phyloP scores from a whole-genome alignment of 495 filamentous ascomycete species.

The Recurvomyces mirabilis region DNA sequence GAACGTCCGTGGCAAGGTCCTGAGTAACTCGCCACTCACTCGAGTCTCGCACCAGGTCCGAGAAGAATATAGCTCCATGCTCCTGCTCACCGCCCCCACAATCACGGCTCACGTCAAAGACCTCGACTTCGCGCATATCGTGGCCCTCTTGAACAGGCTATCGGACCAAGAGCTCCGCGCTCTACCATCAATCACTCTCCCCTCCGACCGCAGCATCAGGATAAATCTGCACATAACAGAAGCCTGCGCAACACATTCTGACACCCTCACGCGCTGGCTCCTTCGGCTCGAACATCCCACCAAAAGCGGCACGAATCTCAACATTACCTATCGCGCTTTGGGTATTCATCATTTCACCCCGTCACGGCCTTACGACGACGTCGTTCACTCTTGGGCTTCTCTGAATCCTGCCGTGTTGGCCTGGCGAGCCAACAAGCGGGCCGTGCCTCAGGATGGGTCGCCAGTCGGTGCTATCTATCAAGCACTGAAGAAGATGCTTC shows the following conservation, averaged over 20 bases:
- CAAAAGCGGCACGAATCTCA: slow-evolving; percentile 1
- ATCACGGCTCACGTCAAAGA: neutral
- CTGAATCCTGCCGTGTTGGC: too few relatives aligned
- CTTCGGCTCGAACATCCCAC: neutral
- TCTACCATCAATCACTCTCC: neutral
- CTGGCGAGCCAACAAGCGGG: neutral
- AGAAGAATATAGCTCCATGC: neutral
- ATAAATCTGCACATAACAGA: neutral
- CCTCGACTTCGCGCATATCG: slow-evolving; percentile 7
- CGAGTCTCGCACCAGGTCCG: neutral
- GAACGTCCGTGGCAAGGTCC: neutral
- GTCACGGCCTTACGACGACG: too few relatives aligned
- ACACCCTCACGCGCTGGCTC: neutral
- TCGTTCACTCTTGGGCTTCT: too few relatives aligned
- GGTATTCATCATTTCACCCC: neutral
- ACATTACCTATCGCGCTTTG: neutral
- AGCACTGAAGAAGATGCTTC: neutral
- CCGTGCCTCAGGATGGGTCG: neutral
- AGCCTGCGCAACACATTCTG: neutral
- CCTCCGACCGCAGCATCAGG: neutral
- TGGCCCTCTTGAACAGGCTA: slow-evolving; percentile 3
- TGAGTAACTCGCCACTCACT: neutral
- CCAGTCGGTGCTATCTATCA: neutral
- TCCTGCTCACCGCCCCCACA: neutral
- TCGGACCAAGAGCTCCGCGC: slow-evolving; percentile 1